Evolutionary conservation across 768 basidiomycete species (phyloP), one percentile per base, ranked within the genome.

Genomic region (Hypholoma sublateritium): DNA sequence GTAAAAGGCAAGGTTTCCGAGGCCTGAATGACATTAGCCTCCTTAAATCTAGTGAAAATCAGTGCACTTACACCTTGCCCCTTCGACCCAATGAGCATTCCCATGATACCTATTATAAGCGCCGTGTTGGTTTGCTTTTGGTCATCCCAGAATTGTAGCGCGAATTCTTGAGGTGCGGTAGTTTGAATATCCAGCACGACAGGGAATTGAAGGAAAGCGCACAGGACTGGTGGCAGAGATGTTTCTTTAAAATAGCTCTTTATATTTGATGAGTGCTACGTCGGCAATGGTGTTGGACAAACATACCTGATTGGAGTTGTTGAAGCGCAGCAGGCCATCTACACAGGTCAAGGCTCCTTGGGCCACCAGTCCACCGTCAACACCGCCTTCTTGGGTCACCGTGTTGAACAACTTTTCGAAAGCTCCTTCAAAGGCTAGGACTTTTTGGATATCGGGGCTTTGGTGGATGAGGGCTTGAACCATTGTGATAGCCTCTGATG

Each of bases 171-270:
- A 1, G 88, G 90, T n/a, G 82, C 80, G 5, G 76, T 65, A 53
- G 83, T 80, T 53, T 81, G 79, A 22, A 82, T 69, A 32, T 82
- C 81, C 1, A 91, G 70, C 45, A 77, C 80, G 25, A 84, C 79
- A 28, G 88, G 90, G 70, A 87, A 94, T 45, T 84, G 85, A 43
- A 89, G 79, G 21, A 88, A 80, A 24, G 81, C 85, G 59, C 86
- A 82, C 57, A 95, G 64, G 54, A 88, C 64, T 57, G 88, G 71
- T 61, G 88, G 80, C 62, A 95, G 74, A 59, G 88, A 70, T 1
- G 93, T 91, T 74, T 95, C 95, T 47, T 92, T 88, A 76, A 99
- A 97, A 77, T 97, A 98, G 68, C 94, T 97, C 94, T 99, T 65
- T 37, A 41, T 39, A 43, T 22, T 51, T 39, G 57, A 46, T 65